Conservation (phyloP, 108 stramenopile genomes). For the Cylindrotheca fusiformis region DNA sequence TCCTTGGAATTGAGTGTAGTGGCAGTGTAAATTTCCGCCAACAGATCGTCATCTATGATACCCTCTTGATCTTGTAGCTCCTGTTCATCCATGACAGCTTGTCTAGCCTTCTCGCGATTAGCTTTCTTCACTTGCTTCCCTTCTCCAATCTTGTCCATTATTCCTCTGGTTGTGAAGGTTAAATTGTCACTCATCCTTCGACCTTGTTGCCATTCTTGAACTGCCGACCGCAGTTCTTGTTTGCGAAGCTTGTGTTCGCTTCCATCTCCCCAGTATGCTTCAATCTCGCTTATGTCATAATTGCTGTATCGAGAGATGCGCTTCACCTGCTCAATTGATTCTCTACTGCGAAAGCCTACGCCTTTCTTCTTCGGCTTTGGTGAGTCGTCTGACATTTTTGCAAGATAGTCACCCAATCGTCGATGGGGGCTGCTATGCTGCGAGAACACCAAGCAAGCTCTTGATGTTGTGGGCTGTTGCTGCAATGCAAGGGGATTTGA, state of each 20-base stretch:
- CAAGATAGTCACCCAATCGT: too few species aligned
- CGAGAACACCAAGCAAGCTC: too few species aligned
- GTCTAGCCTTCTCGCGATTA: conserved; percentile 8
- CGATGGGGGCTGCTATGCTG: too few species aligned
- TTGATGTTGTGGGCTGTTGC: too few species aligned
- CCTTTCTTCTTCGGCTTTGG: conserved; percentile 6
- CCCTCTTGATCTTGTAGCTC: conserved; percentile 28
- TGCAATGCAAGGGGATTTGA: too few species aligned
- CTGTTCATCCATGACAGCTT: conserved; percentile 38
- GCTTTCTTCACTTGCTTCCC: conserved; percentile 15
- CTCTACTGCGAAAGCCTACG: conserved; percentile 14
- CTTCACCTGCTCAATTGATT: conserved; percentile 19
- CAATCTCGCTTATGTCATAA: conserved; percentile 27
- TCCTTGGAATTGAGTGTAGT: conserved; percentile 15
- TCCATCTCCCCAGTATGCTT: conserved; percentile 30
- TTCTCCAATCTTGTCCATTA: conserved; percentile 32
- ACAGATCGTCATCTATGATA: conserved; percentile 24
- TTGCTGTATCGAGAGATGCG: conserved; percentile 29
- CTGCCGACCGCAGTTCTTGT: conserved; percentile 21
- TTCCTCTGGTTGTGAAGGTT: conserved; percentile 25
- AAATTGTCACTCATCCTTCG: conserved; percentile 27
- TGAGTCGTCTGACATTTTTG: neutral
- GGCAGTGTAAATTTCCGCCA: conserved; percentile 28
- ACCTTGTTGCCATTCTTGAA: conserved; percentile 14
- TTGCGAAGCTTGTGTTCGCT: conserved; percentile 27